These are phyloP conservation scores for Camelina hispida DNA, from an alignment of 345 rosid genomes.

Conservation along the genomic window DNA sequence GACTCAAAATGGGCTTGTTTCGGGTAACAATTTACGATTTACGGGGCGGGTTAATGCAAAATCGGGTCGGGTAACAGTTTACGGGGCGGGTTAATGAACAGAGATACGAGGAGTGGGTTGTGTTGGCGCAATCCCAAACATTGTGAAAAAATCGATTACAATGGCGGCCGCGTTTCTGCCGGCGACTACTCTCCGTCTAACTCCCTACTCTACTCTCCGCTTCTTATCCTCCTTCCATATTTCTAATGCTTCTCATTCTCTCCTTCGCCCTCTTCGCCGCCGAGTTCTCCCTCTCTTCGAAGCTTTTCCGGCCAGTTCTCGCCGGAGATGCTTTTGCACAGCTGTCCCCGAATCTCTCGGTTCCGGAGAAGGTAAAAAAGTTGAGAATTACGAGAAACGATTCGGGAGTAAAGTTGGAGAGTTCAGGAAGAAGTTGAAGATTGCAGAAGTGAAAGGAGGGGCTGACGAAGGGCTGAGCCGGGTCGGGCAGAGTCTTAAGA, in stretches of 20 bases:
- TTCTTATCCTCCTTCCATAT: conserved; percentile 34
- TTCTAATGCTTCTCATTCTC: conserved; percentile 11
- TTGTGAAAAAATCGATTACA: no score
- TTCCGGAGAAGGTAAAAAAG: conserved; percentile 30
- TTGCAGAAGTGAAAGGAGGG: conserved; percentile 82
- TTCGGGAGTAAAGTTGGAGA: conserved; percentile 52
- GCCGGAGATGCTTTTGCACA: conserved; percentile 41
- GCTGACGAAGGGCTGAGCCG: conserved; percentile 63
- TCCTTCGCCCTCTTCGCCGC: conserved; percentile 25
- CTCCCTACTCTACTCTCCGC: conserved; percentile 38
- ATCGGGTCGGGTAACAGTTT: no score
- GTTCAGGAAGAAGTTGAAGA: conserved; percentile 72
- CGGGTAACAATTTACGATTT: no score
- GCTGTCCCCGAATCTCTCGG: conserved; percentile 35
- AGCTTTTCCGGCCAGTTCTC: conserved; percentile 31
- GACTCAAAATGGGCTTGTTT: conserved; percentile 5
- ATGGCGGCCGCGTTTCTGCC: conserved; percentile 41
- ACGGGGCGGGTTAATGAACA: background rate
- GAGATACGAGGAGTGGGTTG: background rate
- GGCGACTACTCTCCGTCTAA: conserved; percentile 46
- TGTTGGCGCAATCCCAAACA: background rate
- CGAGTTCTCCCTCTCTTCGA: conserved; percentile 24
- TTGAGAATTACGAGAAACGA: conserved; percentile 13
- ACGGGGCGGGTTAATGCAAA: no score
- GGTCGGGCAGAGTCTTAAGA: conserved; percentile 65